Base-by-base conservation (phyloP, 2,329 filamentous ascomycete genomes). In the Ophiostoma quercus region DNA sequence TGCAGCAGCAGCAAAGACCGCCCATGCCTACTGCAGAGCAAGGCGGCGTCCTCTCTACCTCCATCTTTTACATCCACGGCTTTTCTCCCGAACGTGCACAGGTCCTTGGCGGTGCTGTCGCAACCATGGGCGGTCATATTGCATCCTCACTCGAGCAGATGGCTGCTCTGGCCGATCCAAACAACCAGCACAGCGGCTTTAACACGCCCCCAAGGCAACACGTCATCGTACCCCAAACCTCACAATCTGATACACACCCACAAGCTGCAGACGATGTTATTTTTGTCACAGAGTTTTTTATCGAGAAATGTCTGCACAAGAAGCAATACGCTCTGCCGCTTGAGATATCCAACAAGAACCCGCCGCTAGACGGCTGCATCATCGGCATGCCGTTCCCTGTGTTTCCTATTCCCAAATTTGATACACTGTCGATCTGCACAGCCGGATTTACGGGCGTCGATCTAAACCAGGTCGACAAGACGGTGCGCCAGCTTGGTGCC, bases 221-320 rank as follows among this genome's bases (percentile, higher is more conserved):
- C 72, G 75, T 87, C 41, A 79, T 88, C 62, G 84, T 88, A 1
- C 85, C 85, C 1, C 86, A 88, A 71, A 76, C 75, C 8, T 83
- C 84, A 0, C 79, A 80, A 16, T 79, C 83, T 1, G 79, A 81
- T 1, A 79, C 80, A 0, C 83, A 84, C 65, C 84, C 81, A 1
- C 39, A 63, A 1, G 73, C 79, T 29, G 14, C 7, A 4, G 77
- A 80, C 66, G 80, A 78, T 37, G 76, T 86, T 8, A 77, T 83
- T 67, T 77, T 85, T 62, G 88, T 96, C 41, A 98, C 93, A 12
- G 93, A 97, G 76, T 96, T 95, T 84, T 99, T 94, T 85, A 84
- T 99, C 68, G 95, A 99, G 79, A 87, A 88, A 66, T 98, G 94
- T 77, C 82, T 99, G 54, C 88, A 94, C 77, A 87, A 87, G 73